Evolutionary conservation across 106 monocot species (phyloP), one percentile per base, ranked within the genome.

Genomic region (Cymbidium sinense): DNA sequence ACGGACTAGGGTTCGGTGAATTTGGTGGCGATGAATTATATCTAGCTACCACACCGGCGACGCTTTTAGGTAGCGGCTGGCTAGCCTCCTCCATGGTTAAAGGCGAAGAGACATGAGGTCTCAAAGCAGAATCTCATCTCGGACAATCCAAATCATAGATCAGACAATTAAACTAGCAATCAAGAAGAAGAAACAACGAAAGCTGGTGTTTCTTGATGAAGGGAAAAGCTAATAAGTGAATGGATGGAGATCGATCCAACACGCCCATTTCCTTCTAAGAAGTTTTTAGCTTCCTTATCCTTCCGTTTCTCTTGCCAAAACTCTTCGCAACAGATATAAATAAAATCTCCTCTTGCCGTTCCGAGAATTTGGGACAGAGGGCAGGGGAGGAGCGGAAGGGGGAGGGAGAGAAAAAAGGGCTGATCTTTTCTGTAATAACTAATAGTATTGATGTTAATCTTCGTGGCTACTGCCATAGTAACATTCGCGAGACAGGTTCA

Each of bases 31-130:
- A 43, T 27, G 73, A 6, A 34, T 5, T 39, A 29, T 35, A 37
- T 3, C 25, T 44, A 44, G 12, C 12, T 3, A 5, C 0, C 11
- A 10, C 25, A 27, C 10, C 10, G 27, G 20, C 9, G 73, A 43
- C 30, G 34, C 27, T 73, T 62, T 18, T 70, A 28, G 70, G 35
- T 7, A 78, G 78, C 25, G 9, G 55, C 29, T 61, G 37, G 70
- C 79, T 79, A 37, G 35, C 18, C 65, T 86, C 72, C 55, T 79
- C 82, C 89, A 84, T 86, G 75, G 29, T 64, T 17, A 47, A n/a
- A 29, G 75, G 75, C 15, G 47, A 17, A 37, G 51, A 41, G 10
- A 77, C 61, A 54, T 35, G 29, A 35, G 74, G 74, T 74, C 43
- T 74, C 44, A 74, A 11, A 28, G 23, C 23, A 35, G 47, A 43